Percentiles rank a stretch among this genome's conserved stretches.
Conservation (phyloP, 2,329 filamentous ascomycete species). For the Moelleriella libera region DNA sequence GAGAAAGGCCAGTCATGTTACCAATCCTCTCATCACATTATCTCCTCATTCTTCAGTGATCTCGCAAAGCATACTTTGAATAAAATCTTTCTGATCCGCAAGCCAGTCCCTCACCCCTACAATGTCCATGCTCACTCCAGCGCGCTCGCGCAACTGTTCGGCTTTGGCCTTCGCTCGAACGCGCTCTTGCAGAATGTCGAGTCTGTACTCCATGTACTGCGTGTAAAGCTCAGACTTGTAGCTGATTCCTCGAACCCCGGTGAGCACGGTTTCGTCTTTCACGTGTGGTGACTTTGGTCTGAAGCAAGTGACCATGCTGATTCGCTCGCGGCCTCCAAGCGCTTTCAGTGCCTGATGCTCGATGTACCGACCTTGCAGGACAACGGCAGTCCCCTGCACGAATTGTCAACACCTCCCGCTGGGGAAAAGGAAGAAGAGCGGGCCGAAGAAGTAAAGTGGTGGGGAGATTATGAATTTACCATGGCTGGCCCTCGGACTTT, state of each 20-base stretch:
- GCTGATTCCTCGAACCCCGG: slow-evolving; percentile 43
- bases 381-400: slow-evolving; percentile 38
- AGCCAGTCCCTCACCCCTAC: neutral
- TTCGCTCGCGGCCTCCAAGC: slow-evolving; percentile 43
- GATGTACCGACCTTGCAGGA: slow-evolving; percentile 56
- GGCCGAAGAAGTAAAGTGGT: neutral
- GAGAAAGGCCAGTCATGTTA: too few species aligned
- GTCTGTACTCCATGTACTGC: slow-evolving; percentile 47
- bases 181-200: slow-evolving; percentile 48
- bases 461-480: slow-evolving; percentile 21
- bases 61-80: neutral
- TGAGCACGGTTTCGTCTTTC: slow-evolving; percentile 46
- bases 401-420: neutral
- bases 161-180: slow-evolving; percentile 6
- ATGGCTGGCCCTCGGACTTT: slow-evolving; percentile 46
- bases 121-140: neutral
- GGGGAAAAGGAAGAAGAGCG: too few species aligned
- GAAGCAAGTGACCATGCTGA: slow-evolving; percentile 53
- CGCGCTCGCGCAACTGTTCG: neutral
- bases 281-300: slow-evolving; percentile 39
- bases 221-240: slow-evolving; percentile 43
- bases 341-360: slow-evolving; percentile 48
- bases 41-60: neutral
- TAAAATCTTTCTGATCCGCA: neutral
- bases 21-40: too few species aligned